Evolutionary conservation across 371 early-diverging fungal genomes (phyloP), one percentile per base, ranked within the genome.

Genomic region (Rhizomucor pusillus): DNA sequence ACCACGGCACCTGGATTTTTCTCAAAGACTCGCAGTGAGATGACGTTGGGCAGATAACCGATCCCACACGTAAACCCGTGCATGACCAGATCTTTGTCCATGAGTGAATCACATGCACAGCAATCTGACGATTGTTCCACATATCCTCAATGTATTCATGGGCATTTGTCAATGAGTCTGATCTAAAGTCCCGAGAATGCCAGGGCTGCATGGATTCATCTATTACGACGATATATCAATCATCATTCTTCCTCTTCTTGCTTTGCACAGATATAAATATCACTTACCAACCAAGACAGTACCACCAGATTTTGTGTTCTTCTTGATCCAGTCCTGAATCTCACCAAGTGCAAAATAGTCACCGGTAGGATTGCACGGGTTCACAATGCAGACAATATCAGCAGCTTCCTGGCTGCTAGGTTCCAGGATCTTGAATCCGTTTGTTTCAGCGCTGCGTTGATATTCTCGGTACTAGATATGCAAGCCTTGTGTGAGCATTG

Each of bases 71-170:
- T 25, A 92, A 75, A 14, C 92, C 92, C 1, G 92, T 90, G 73
- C 92, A 92, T 25, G 88, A 90, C 92, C 92, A 92, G 46, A 92
- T 79, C 73, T 92, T 92, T 50, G 92, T 92, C 92, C 92, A 92
- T 18, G 90, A 90, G 68, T 92, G 92, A 69, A 92, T 90, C 18
- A 92, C 80, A 61, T 88, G 90, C 47, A 92, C 77, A 14, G 88
- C 81, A 4, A 92, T 82, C n/a, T 79, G 67, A 40, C 78, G 77
- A n/a, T 74, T 63, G 47, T 62, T 52, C 66, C 74, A 88, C 63
- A 89, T 65, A 23, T 73, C 65, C 41, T 60, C 65, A 49, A 83
- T 59, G 65, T 78, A 90, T 13, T 66, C 80, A 50, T 80, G 79
- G 66, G 88, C 77, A 36, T 81, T 80, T 20, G 78, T 80, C 58